A percentile compares a stretch with the other conserved stretches of the same genome.
Conservation (phyloP, 768 basidiomycete species). For the Mrakia gelida region DNA sequence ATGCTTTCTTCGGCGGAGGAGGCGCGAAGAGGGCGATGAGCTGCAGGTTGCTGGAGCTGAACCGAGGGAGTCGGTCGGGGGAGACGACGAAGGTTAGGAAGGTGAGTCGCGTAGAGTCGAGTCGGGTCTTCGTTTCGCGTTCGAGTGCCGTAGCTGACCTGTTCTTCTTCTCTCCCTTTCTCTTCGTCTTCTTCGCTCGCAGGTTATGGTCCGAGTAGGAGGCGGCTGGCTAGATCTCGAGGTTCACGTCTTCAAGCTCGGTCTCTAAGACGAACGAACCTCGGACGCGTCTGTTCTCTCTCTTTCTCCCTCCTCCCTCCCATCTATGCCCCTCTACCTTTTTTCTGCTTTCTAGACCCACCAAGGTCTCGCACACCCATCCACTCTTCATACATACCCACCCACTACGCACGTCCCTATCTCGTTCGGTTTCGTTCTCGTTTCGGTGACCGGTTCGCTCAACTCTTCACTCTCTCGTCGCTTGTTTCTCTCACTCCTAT, state of each 20-base stretch:
- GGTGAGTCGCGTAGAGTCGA: background rate
- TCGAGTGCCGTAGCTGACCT: background rate
- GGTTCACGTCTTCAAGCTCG: slow-evolving; percentile 16
- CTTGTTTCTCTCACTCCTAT: background rate
- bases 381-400: background rate
- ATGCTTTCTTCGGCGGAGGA: slow-evolving; percentile 4
- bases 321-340: background rate
- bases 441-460: too few relatives aligned
- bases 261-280: background rate
- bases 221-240: slow-evolving; percentile 31
- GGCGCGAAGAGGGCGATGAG: background rate
- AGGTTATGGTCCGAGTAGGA: slow-evolving; percentile 30
- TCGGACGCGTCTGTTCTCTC: background rate
- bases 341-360: background rate
- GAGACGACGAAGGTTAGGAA: slow-evolving; percentile 23
- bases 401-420: too few relatives aligned
- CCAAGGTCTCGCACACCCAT: too few relatives aligned
- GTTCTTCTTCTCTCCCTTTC: too few relatives aligned
- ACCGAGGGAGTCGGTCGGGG: background rate
- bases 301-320: background rate
- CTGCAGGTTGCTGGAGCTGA: slow-evolving; percentile 15
- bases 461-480: background rate
- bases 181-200: too few relatives aligned
- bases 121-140: background rate
- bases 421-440: background rate